These are phyloP conservation scores for Hypoxylon trugodes DNA, from an alignment of 495 filamentous ascomycete species.

Conservation along the genomic window DNA sequence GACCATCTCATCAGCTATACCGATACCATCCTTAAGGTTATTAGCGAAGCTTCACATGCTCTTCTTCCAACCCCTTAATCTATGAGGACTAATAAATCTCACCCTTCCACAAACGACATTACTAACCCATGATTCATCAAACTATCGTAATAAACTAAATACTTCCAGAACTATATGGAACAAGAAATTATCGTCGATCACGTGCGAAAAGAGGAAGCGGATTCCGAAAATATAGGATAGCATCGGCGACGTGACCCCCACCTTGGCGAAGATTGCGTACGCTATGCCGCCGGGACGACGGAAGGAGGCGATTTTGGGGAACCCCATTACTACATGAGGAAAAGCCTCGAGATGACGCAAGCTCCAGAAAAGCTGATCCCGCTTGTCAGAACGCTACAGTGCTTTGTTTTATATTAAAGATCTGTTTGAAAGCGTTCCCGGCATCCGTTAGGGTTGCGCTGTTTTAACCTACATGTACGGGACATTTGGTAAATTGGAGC, in stretches of 20 bases:
- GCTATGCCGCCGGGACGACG: slow-evolving; percentile 27
- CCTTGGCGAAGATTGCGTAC: slow-evolving; percentile 34
- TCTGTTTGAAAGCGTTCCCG: slow-evolving; percentile 12
- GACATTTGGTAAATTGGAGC: slow-evolving; percentile 27
- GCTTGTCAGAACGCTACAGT: slow-evolving; percentile 12
- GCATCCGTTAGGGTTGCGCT: slow-evolving; percentile 23
- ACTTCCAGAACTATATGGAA: no score
- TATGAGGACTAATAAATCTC: no score
- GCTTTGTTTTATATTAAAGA: slow-evolving; percentile 22
- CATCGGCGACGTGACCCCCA: slow-evolving; percentile 23
- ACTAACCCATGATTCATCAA: slow-evolving; percentile 14
- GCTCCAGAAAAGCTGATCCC: slow-evolving; percentile 1
- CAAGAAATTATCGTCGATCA: slow-evolving; percentile 12
- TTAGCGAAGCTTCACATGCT: no score
- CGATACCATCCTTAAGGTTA: no score
- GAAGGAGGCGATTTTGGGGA: slow-evolving; percentile 23
- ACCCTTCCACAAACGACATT: background rate
- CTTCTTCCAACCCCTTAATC: no score
- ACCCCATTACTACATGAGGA: slow-evolving; percentile 22
- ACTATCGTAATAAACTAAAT: background rate
- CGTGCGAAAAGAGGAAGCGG: slow-evolving; percentile 18
- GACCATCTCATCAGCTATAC: no score
- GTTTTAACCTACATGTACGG: slow-evolving; percentile 24
- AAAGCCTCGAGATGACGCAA: slow-evolving; percentile 34
- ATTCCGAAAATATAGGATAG: slow-evolving; percentile 33